A percentile compares a stretch with the other conserved stretches of the same genome.
Evolutionary conservation across 139 green algal species (phyloP).

Genomic region (Coelastrella sp.): DNA sequence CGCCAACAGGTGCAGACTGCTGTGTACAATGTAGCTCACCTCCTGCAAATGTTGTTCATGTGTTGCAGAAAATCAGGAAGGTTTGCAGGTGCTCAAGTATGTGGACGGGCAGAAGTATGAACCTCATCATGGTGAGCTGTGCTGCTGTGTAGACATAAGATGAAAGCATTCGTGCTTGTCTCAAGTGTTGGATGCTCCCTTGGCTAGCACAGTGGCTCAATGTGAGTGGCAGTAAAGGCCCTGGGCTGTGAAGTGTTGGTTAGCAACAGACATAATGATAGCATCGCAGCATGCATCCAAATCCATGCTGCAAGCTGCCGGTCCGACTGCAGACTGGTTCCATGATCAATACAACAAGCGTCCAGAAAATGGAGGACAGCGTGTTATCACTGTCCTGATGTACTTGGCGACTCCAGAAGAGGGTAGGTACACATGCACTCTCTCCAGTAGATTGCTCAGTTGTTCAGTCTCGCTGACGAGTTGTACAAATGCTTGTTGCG

Average conservation of each 20-base stretch:
- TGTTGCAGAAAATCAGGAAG: slow-evolving; percentile 67
- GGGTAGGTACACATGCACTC: slow-evolving; percentile 4
- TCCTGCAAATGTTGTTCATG: background rate
- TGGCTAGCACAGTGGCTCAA: too few relatives aligned
- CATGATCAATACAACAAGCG: slow-evolving; percentile 76
- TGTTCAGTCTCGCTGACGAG: too few relatives aligned
- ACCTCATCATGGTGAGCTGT: slow-evolving; percentile 74
- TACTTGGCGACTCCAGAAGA: slow-evolving; percentile 73
- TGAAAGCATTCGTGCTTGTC: background rate
- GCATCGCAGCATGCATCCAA: too few relatives aligned
- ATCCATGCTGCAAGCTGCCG: background rate
- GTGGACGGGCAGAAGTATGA: slow-evolving; percentile 88
- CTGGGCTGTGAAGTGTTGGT: too few relatives aligned
- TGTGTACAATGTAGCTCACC: too few relatives aligned
- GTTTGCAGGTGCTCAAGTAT: slow-evolving; percentile 89
- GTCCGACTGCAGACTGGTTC: slow-evolving; percentile 81
- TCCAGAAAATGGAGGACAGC: slow-evolving; percentile 77
- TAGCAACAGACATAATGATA: too few relatives aligned
- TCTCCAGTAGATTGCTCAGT: background rate
- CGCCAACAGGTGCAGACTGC: too few relatives aligned
- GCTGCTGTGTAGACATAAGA: too few relatives aligned
- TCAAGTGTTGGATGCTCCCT: background rate
- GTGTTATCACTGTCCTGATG: slow-evolving; percentile 84
- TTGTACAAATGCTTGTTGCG: too few relatives aligned
- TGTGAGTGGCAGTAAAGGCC: too few relatives aligned